Base-by-base conservation (phyloP, 441 rosid species). In the Metrosideros polymorpha region DNA sequence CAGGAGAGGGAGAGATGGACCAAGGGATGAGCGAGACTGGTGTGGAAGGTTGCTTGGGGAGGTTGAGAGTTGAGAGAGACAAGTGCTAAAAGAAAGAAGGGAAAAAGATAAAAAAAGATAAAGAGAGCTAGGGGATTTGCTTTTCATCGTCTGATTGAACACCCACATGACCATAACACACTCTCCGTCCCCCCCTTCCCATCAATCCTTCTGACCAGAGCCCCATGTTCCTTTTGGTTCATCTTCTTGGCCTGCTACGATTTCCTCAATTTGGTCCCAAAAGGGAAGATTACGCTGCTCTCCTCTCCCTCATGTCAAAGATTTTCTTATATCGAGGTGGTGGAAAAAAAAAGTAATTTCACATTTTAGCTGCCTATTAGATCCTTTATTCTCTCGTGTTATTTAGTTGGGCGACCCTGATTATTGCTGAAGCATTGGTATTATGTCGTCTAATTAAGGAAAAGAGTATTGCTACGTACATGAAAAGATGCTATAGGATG, bases 1-100 rank as follows among this genome's bases (percentile, higher is more conserved):
- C 97, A 94, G 22, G 85, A 85, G 90, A 87, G 84, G 87, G 87
- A 59, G 86, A 82, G 87, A 88, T 87, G 93, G 92, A 88, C 94
- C 95, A 86, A 12, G 79, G 79, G n/a, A 71, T 71, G 79, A 71
- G 79, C n/a, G 47, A 22, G 79, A 71, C 49, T 39, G 79, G 15
- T 39, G n/a, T 10, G 79, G 49, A 71, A 22, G 79, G 25, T 8
- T 61, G n/a, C 47, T 39, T 12, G n/a, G 47, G n/a, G n/a, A 12
- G 79, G 49, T 71, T 24, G 79, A 12, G 79, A 71, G 79, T 10
- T 39, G 49, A 71, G 15, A 12, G 47, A 39, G 79, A 71, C 79
- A 39, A 71, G 47, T 71, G 79, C 47, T 10, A 10, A 10, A 71
- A 71, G 47, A 24, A 39, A 71, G n/a, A 6, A 71, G 79, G 22